Evolutionary conservation across 1,284 basidiomycete species (phyloP).

Genomic region (Prillingera fragicola): DNA sequence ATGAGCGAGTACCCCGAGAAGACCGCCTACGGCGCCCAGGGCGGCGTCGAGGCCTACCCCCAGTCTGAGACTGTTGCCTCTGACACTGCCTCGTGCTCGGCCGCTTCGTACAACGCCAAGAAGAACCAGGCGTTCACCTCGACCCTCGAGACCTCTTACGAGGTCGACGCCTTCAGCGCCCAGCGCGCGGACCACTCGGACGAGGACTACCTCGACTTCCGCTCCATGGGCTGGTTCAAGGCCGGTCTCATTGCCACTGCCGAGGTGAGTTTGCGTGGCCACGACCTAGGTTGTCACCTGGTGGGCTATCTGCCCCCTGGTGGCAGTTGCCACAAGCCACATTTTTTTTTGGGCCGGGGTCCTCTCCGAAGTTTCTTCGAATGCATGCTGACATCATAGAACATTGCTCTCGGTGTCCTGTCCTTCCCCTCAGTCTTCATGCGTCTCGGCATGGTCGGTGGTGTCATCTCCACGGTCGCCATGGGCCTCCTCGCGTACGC

Average conservation of each 20-base stretch:
- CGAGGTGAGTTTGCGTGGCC: conserved; percentile 36
- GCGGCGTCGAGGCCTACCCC: too few species aligned
- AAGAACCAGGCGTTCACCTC: too few species aligned
- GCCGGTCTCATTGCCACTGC: conserved; percentile 38
- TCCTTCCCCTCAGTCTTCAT: conserved; percentile 41
- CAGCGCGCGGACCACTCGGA: conserved; percentile 23
- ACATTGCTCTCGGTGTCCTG: conserved; percentile 39
- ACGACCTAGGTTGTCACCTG: too few species aligned
- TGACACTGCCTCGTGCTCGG: too few species aligned
- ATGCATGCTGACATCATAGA: conserved; percentile 16
- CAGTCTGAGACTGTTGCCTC: too few species aligned
- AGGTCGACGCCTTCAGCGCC: conserved; percentile 30
- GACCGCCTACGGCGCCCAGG: too few species aligned
- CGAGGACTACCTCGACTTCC: conserved; percentile 39
- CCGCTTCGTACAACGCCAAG: too few species aligned
- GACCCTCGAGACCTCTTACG: conserved; percentile 17
- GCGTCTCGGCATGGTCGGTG: conserved; percentile 39
- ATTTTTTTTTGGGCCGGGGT: too few species aligned
- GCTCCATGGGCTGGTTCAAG: conserved; percentile 40
- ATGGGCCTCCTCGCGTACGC: conserved; percentile 35
- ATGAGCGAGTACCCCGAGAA: too few species aligned
- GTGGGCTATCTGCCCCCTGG: too few species aligned
- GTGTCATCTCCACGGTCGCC: conserved; percentile 31
- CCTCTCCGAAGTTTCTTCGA: not conserved
- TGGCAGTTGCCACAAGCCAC: too few species aligned